Base-by-base conservation (phyloP, 169 alveolate genomes). In the Eimeria necatrix region DNA sequence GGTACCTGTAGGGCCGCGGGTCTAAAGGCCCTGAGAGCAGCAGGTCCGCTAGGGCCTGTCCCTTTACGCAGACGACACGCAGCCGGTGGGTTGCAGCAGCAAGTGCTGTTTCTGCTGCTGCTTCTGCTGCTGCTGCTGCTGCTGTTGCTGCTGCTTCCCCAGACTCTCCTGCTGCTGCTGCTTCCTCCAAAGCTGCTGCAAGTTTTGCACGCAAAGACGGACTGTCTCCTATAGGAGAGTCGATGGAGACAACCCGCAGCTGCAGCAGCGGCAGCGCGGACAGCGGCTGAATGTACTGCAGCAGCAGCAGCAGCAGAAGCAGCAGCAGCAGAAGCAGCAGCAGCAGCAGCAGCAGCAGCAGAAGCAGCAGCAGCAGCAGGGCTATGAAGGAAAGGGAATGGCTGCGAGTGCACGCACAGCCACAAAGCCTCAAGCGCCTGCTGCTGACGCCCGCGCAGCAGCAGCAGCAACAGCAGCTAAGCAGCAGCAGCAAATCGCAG, bases 221-320 rank as follows among this genome's bases (percentile, higher is more conserved):
- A n/a, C 76, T 14, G 76, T 64, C 76, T 5, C 9, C 14, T 5
- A 64, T 64, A 5, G 76, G 76, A 9, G 76, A 64, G 26, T 64
- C 26, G 41, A 64, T n/a, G 26, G 76, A 64, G 76, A 24, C 76
- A 14, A 64, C 76, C 8, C 76, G 76, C 41, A 64, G 26, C 14
- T 10, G 76, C 20, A 64, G 26, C 41, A 64, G 76, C 76, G 76
- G 76, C 76, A 64, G 76, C 5, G 76, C 76, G 8, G 76, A 9
- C 76, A 64, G 76, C 14, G 76, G 76, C 41, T 24, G 8, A 64
- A 64, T 64, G 76, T 64, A 64, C 76, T 64, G 76, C 76, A 64
- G 76, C 76, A 64, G 76, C 76, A n/a, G 9, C 76, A 64, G 26
- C 76, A 64, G 76, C 18, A 9, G 20, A 64, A 10, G 76, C 64